Evolutionary conservation across 140 eudicot genomes (phyloP).

Genomic region (Bidens hawaiensis): DNA sequence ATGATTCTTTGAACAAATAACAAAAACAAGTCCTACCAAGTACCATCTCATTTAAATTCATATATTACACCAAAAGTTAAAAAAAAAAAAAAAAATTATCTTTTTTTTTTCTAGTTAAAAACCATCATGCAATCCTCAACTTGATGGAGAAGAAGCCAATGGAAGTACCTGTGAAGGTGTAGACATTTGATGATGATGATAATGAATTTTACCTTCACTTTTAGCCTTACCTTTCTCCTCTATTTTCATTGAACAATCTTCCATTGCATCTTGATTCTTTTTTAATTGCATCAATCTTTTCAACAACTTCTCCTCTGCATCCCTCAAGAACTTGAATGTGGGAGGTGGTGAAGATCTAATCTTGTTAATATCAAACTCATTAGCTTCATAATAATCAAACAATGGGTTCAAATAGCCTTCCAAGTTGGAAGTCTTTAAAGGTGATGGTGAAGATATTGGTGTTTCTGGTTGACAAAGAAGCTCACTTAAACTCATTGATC

Average conservation of each 20-base stretch:
- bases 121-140: constrained; percentile 22
- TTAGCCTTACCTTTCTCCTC: constrained; percentile 36
- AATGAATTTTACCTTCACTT: constrained; percentile 16
- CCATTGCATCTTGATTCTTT: constrained; percentile 33
- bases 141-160: constrained; percentile 65
- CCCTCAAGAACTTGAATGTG: constrained; percentile 81
- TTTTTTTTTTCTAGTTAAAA: neutral
- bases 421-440: constrained; percentile 36
- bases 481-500: constrained; percentile 67
- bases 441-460: constrained; percentile 55
- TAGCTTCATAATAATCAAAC: constrained; percentile 46
- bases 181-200: constrained; percentile 33
- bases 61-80: constrained; percentile 13
- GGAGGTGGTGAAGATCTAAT: constrained; percentile 92
- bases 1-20: constrained; percentile 14
- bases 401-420: constrained; percentile 54
- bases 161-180: constrained; percentile 63
- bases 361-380: constrained; percentile 46
- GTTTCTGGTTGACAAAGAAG: constrained; percentile 45
- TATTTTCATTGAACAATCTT: neutral
- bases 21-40: constrained; percentile 7
- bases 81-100: constrained; percentile 13
- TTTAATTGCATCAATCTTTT: constrained; percentile 45
- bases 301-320: constrained; percentile 79
- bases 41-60: constrained; percentile 18